Percentiles rank a stretch among this genome's conserved stretches.
Conservation (phyloP, 2,329 filamentous ascomycete species). For the Corniculantispora saksenae region DNA sequence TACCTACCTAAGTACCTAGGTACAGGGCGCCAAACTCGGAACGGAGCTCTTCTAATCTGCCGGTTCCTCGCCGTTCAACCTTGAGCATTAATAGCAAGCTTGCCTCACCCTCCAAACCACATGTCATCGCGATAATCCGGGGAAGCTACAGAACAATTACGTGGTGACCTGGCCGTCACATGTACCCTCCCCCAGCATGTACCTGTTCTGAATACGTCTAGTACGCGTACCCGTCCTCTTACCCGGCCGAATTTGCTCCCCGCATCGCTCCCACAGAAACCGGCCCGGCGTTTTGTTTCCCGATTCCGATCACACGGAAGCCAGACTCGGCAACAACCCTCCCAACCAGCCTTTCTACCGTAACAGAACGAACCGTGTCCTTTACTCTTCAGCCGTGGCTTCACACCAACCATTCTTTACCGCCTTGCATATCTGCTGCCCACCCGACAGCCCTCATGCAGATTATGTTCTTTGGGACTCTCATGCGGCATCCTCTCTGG, state of each 20-base stretch:
- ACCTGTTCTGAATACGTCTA: neutral
- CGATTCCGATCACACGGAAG: constrained; percentile 19
- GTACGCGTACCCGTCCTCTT: neutral
- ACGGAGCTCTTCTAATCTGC: constrained; percentile 3
- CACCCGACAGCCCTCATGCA: neutral
- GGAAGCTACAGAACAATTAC: neutral
- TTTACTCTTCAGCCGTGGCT: neutral
- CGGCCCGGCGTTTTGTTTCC: constrained; percentile 6
- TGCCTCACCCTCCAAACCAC: neutral
- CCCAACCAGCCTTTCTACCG: neutral
- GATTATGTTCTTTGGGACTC: neutral
- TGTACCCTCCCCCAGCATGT: neutral
- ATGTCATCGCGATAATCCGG: neutral
- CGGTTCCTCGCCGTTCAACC: neutral
- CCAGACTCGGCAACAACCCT: neutral
- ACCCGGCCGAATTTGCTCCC: neutral
- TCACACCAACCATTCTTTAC: neutral
- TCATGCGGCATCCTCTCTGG: neutral
- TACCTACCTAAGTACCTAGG: no score
- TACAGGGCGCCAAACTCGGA: neutral
- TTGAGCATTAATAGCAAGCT: neutral
- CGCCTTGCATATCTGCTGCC: neutral
- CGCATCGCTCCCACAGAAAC: neutral
- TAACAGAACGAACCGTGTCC: no score
- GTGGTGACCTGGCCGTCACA: neutral